These are phyloP conservation scores for Colletotrichum sp. DNA, from an alignment of 2,329 filamentous ascomycete species.

Conservation along the genomic window DNA sequence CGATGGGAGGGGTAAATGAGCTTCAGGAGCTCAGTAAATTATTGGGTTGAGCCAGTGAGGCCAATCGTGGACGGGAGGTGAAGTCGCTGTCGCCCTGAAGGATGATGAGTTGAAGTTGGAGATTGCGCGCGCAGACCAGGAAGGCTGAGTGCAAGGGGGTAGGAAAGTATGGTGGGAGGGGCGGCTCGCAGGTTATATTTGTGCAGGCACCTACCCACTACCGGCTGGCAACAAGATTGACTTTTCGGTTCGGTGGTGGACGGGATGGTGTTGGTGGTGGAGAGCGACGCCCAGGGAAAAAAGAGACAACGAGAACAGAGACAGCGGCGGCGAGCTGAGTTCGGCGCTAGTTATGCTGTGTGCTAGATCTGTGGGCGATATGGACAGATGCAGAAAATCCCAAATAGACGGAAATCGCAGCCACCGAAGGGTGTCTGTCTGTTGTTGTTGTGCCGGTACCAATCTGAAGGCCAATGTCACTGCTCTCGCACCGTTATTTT, in stretches of 20 bases:
- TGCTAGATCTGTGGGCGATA: background rate
- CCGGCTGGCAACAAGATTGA: background rate
- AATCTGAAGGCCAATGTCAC: background rate
- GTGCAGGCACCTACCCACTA: background rate
- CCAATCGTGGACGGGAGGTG: background rate
- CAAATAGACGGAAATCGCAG: background rate
- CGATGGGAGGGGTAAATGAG: background rate
- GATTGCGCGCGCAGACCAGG: background rate
- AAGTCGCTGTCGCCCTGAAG: background rate
- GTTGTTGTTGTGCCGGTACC: background rate
- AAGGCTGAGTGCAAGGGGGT: background rate
- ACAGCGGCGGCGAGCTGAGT: background rate
- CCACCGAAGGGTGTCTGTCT: background rate
- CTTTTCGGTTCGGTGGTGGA: background rate
- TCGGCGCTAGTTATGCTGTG: background rate
- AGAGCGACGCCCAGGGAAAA: background rate
- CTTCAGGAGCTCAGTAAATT: background rate
- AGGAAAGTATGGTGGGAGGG: background rate
- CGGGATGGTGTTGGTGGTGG: background rate
- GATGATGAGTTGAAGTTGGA: background rate
- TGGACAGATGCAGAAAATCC: background rate
- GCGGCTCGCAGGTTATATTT: slow-evolving; percentile 5
- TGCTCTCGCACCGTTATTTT: background rate
- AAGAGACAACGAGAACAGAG: background rate
- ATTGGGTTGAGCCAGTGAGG: background rate